Evolutionary conservation across 768 basidiomycete species (phyloP).

Genomic region (Lentinula edodes): DNA sequence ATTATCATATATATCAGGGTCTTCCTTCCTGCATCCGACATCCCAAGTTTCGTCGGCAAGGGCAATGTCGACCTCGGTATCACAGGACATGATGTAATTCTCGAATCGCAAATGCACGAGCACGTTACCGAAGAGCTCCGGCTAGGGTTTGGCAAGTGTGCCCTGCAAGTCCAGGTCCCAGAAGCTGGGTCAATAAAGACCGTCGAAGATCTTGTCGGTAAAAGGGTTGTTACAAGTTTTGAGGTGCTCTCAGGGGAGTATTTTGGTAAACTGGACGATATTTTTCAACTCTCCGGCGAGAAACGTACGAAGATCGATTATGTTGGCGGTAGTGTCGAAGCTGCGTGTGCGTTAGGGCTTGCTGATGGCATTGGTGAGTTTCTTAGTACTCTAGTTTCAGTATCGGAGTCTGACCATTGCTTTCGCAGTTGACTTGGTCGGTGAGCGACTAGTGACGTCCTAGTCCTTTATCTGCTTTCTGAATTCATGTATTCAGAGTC

Average conservation of each 20-base stretch:
- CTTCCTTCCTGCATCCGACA: conserved; percentile 94
- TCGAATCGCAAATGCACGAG: conserved; percentile 79
- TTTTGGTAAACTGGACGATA: conserved; percentile 63
- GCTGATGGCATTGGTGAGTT: conserved; percentile 92
- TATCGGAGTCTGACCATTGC: neutral
- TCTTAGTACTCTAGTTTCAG: neutral
- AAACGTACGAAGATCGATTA: conserved; percentile 83
- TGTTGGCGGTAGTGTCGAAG: conserved; percentile 96
- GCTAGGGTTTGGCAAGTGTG: conserved; percentile 91
- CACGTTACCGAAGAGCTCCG: conserved; percentile 75
- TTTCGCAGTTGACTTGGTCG: conserved; percentile 83
- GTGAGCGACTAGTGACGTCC: conserved; percentile 35
- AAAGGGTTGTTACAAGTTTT: conserved; percentile 92
- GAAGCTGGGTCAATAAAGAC: conserved; percentile 63
- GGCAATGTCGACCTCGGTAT: conserved; percentile 96
- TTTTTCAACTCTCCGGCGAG: conserved; percentile 44
- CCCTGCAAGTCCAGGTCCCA: conserved; percentile 87
- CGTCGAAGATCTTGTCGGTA: conserved; percentile 80
- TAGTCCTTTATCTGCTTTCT: too few relatives aligned
- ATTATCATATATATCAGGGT: conserved; percentile 46
- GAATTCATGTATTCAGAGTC: conserved; percentile 56
- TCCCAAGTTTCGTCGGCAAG: conserved; percentile 97
- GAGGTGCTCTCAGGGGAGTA: conserved; percentile 80
- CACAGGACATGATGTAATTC: conserved; percentile 95
- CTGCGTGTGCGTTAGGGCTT: conserved; percentile 91